phyloP scores from a whole-genome alignment of 768 basidiomycete genomes.

The Boletus fagicola region DNA sequence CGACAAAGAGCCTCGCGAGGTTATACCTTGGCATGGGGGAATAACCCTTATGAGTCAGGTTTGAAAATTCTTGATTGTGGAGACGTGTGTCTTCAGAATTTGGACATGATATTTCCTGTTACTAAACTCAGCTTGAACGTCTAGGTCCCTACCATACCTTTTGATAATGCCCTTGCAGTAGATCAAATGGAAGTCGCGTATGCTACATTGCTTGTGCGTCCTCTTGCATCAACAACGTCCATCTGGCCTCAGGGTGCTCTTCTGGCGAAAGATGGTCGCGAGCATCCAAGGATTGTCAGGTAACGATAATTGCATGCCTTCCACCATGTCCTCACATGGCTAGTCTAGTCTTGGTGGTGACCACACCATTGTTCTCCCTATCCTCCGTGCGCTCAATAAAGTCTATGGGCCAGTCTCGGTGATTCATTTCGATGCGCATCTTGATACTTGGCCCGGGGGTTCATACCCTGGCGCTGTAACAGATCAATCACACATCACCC shows the following conservation, averaged over 20 bases:
- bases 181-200: conserved; percentile 90
- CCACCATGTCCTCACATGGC: not conserved
- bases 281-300: conserved; percentile 76
- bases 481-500: conserved; percentile 67
- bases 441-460: conserved; percentile 55
- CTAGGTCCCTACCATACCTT: conserved; percentile 74
- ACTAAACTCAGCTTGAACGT: not conserved
- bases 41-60: conserved; percentile 59
- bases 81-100: conserved; percentile 47
- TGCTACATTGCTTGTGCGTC: conserved; percentile 64
- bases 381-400: conserved; percentile 74
- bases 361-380: conserved; percentile 85
- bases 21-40: conserved; percentile 71
- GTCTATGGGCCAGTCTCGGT: conserved; percentile 81
- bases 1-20: conserved; percentile 58
- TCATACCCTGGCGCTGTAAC: conserved; percentile 40
- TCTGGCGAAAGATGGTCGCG: conserved; percentile 54
- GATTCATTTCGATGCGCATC: conserved; percentile 80
- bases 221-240: conserved; percentile 33
- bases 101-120: not conserved
- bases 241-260: conserved; percentile 27
- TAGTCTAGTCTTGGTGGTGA: conserved; percentile 65
- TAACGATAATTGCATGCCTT: conserved; percentile 9
- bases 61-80: conserved; percentile 77
- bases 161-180: conserved; percentile 79